These are phyloP conservation scores for Fusarium nisikadoi DNA, from an alignment of 2,329 filamentous ascomycete genomes.

Conservation along the genomic window DNA sequence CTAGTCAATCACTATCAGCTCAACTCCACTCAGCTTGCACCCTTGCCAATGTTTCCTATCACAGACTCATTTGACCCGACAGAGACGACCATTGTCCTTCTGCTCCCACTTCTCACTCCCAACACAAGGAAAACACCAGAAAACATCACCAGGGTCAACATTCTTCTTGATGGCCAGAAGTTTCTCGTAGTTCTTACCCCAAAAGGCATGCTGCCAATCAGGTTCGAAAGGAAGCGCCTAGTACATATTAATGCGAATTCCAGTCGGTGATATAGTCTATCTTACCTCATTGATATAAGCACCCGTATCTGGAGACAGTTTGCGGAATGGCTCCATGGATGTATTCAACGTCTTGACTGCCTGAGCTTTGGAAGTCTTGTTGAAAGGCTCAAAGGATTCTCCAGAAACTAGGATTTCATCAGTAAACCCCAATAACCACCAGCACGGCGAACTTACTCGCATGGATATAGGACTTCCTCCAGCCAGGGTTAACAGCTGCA, in stretches of 20 bases:
- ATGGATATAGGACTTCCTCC: slow-evolving; percentile 58
- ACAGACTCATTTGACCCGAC: slow-evolving; percentile 15
- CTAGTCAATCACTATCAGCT: neutral
- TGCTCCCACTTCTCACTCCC: slow-evolving; percentile 56
- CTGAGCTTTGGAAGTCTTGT: slow-evolving; percentile 44
- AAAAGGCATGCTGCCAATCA: slow-evolving; percentile 54
- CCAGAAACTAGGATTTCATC: slow-evolving; percentile 38
- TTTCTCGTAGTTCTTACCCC: slow-evolving; percentile 58
- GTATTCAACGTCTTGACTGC: slow-evolving; percentile 44
- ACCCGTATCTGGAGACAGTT: slow-evolving; percentile 54
- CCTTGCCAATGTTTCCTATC: no score
- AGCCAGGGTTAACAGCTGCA: slow-evolving; percentile 62
- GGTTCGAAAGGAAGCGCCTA: slow-evolving; percentile 53
- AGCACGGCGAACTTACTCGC: slow-evolving; percentile 48
- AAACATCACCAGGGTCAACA: slow-evolving; percentile 59
- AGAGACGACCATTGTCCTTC: slow-evolving; percentile 39
- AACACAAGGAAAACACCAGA: slow-evolving; percentile 61
- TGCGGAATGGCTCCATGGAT: slow-evolving; percentile 49
- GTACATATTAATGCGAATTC: slow-evolving; percentile 39
- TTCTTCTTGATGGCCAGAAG: slow-evolving; percentile 57
- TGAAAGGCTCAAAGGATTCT: slow-evolving; percentile 46
- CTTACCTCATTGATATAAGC: slow-evolving; percentile 60
- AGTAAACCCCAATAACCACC: rapidly evolving
- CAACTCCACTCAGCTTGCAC: neutral
- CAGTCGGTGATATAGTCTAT: rapidly evolving